Conservation (phyloP, 768 basidiomycete species). For the Russula sp. region DNA sequence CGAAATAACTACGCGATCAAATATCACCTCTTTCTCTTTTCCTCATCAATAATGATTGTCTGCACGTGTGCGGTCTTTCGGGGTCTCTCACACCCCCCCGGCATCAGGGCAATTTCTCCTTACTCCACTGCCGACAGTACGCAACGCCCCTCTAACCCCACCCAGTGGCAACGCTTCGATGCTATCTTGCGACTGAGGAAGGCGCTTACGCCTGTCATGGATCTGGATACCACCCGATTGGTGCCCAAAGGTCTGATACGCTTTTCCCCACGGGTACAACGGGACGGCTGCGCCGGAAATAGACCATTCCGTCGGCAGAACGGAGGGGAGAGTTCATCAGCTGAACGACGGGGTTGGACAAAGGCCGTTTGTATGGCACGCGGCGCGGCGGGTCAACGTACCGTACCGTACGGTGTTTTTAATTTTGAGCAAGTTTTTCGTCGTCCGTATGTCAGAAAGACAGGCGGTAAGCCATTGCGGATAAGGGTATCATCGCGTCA, state of each 20-base stretch:
- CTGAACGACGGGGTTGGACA: not conserved
- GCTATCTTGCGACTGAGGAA: slow-evolving; percentile 21
- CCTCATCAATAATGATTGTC: not conserved
- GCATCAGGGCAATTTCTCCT: slow-evolving; percentile 7
- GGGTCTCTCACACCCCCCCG: slow-evolving; percentile 13
- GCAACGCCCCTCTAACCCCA: slow-evolving; percentile 24
- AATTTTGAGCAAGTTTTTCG: not conserved
- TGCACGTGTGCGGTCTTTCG: slow-evolving; percentile 23
- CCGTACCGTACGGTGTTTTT: not conserved
- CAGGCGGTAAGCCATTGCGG: slow-evolving; percentile 29
- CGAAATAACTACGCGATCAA: slow-evolving; percentile 21
- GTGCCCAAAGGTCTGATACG: slow-evolving; percentile 27
- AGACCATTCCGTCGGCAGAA: slow-evolving; percentile 19
- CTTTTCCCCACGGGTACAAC: slow-evolving; percentile 23
- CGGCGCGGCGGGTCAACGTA: not conserved
- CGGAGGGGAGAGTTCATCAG: not conserved
- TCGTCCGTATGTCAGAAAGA: not conserved
- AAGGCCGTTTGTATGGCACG: not conserved
- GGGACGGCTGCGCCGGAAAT: slow-evolving; percentile 15
- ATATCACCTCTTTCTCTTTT: slow-evolving; percentile 11
- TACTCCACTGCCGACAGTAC: slow-evolving; percentile 14
- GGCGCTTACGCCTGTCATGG: slow-evolving; percentile 26
- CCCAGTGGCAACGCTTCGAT: slow-evolving; percentile 23
- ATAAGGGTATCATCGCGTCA: slow-evolving; percentile 23
- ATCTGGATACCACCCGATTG: slow-evolving; percentile 30